These are phyloP conservation scores for Penicillium hesseltinei DNA, from an alignment of 2,329 filamentous ascomycete species.

Conservation along the genomic window DNA sequence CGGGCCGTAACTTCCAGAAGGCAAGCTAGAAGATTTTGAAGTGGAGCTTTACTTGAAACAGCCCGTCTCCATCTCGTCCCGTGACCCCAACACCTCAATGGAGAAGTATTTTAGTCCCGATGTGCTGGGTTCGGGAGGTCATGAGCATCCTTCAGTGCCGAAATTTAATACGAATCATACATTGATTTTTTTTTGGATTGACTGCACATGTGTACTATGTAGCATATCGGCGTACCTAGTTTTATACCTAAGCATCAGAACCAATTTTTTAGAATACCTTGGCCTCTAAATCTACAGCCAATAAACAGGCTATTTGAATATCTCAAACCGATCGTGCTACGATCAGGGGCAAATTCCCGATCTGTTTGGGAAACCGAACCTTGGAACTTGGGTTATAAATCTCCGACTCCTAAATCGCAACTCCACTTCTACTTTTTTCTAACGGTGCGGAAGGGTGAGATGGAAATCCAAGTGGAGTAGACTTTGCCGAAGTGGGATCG, in stretches of 20 bases:
- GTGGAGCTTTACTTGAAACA: conserved; percentile 19
- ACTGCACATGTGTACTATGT: neutral
- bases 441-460: conserved; percentile 25
- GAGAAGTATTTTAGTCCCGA: neutral
- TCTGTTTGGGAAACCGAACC: neutral
- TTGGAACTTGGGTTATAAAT: neutral
- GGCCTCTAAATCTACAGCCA: neutral
- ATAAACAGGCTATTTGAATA: neutral
- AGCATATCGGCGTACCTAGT: neutral
- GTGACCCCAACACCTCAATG: conserved; percentile 7
- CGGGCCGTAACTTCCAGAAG: conserved; percentile 21
- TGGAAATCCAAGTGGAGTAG: conserved; percentile 16
- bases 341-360: conserved; percentile 1
- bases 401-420: conserved; percentile 1
- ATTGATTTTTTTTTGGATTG: neutral
- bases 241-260: neutral
- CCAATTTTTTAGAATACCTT: neutral
- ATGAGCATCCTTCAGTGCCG: neutral
- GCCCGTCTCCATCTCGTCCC: conserved; percentile 10
- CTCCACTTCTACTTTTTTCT: conserved; percentile 19
- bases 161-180: neutral
- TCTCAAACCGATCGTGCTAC: neutral
- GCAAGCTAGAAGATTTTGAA: conserved; percentile 11
- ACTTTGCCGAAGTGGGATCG: conserved; percentile 12
- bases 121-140: neutral